phyloP scores from a whole-genome alignment of 2,329 filamentous ascomycete genomes.

The Taxawa tesnikishii region DNA sequence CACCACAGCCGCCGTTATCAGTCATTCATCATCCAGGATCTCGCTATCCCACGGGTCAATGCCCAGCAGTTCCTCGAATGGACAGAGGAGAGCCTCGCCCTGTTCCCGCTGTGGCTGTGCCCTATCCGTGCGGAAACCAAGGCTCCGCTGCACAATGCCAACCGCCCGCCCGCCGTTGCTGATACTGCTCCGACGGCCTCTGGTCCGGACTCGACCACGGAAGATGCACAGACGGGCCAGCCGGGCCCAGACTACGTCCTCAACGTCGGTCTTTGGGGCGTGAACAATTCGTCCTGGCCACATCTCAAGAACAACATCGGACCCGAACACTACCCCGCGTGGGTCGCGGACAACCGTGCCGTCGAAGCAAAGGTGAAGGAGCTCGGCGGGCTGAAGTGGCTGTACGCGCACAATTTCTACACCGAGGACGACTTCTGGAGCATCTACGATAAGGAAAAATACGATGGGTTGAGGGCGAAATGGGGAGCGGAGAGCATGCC shows the following conservation, averaged over 20 bases:
- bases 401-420: slow-evolving; percentile 60
- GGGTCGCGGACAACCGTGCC: slow-evolving; percentile 43
- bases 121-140: slow-evolving; percentile 24
- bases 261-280: slow-evolving; percentile 55
- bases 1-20: slow-evolving; percentile 50
- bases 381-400: slow-evolving; percentile 54
- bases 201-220: not conserved
- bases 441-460: slow-evolving; percentile 47
- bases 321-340: slow-evolving; percentile 26
- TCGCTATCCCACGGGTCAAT: slow-evolving; percentile 33
- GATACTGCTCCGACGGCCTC: too few species aligned
- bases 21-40: slow-evolving; percentile 53
- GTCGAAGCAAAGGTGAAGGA: slow-evolving; percentile 48
- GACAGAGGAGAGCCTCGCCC: slow-evolving; percentile 24
- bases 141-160: too few species aligned
- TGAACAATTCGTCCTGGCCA: slow-evolving; percentile 30
- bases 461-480: slow-evolving; percentile 44
- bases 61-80: slow-evolving; percentile 32
- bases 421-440: slow-evolving; percentile 57
- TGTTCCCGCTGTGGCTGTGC: slow-evolving; percentile 38
- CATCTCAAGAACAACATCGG: too few species aligned
- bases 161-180: too few species aligned
- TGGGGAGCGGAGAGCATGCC: slow-evolving; percentile 50
- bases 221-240: not conserved
- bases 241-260: slow-evolving; percentile 18